A percentile compares a stretch with the other conserved stretches of the same genome.
Conservation (phyloP, 352 stramenopile species). For the Pythium chondricola region DNA sequence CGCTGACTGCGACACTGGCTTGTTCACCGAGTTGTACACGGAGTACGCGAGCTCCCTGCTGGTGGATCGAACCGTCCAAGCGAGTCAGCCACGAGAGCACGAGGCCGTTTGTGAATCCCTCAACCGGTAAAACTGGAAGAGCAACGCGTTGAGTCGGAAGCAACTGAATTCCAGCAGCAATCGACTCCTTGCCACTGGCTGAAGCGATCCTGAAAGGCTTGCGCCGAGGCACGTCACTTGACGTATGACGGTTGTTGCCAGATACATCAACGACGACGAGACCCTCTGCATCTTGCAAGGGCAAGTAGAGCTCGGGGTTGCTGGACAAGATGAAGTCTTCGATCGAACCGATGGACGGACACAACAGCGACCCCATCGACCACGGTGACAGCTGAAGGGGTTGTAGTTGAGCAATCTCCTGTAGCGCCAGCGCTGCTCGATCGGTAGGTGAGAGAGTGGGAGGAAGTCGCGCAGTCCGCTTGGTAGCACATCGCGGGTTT, state of each 20-base stretch:
- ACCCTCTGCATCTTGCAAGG: conserved; percentile 41
- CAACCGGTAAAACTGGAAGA: neutral
- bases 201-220: conserved; percentile 52
- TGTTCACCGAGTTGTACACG: too few species aligned
- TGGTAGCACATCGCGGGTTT: conserved; percentile 39
- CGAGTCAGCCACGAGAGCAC: conserved; percentile 47
- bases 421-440: conserved; percentile 37
- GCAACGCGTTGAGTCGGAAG: conserved; percentile 17
- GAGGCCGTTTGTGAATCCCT: neutral
- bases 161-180: conserved; percentile 36
- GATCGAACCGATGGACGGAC: conserved; percentile 23
- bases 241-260: conserved; percentile 32
- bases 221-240: conserved; percentile 30
- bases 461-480: neutral
- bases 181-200: conserved; percentile 3
- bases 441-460: conserved; percentile 31
- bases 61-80: conserved; percentile 10
- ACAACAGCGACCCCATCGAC: conserved; percentile 36
- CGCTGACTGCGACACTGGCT: too few species aligned
- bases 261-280: conserved; percentile 43
- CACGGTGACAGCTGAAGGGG: conserved; percentile 25
- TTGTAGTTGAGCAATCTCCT: conserved; percentile 34
- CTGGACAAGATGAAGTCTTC: conserved; percentile 36
- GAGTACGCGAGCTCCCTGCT: neutral
- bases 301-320: conserved; percentile 41